Percentiles rank a stretch among this genome's conserved stretches.
phyloP scores from a whole-genome alignment of 257 asterid genomes.

The Gentiana dahurica region DNA sequence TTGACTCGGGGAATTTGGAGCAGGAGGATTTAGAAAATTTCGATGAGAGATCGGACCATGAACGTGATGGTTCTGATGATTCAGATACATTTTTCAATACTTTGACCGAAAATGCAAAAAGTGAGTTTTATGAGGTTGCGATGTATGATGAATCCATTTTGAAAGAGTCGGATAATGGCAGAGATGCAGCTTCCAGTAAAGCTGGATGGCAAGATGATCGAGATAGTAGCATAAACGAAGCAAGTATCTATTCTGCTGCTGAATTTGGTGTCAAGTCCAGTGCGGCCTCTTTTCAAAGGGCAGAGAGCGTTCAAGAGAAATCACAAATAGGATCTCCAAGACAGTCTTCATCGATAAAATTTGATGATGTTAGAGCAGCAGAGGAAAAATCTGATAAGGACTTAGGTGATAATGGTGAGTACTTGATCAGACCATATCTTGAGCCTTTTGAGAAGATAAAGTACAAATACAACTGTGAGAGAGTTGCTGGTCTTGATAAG shows the following conservation, averaged over 20 bases:
- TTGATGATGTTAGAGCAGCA: slow-evolving; percentile 50
- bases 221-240: slow-evolving; percentile 80
- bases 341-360: slow-evolving; percentile 50
- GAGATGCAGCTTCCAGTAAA: slow-evolving; percentile 61
- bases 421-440: slow-evolving; percentile 88
- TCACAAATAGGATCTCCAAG: slow-evolving; percentile 77
- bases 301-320: slow-evolving; percentile 63
- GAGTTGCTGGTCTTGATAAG: slow-evolving; percentile 98
- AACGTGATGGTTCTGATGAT: slow-evolving; percentile 41
- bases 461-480: slow-evolving; percentile 87
- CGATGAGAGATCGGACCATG: slow-evolving; percentile 60
- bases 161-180: slow-evolving; percentile 63
- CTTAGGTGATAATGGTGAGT: slow-evolving; percentile 86
- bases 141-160: slow-evolving; percentile 57
- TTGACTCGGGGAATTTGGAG: slow-evolving; percentile 56
- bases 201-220: slow-evolving; percentile 86
- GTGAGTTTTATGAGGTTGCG: slow-evolving; percentile 49
- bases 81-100: slow-evolving; percentile 54
- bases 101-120: slow-evolving; percentile 45
- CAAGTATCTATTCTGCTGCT: slow-evolving; percentile 86
- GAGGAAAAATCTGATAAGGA: slow-evolving; percentile 85
- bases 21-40: slow-evolving; percentile 49
- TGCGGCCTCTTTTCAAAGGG: slow-evolving; percentile 52
- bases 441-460: slow-evolving; percentile 82
- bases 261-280: slow-evolving; percentile 80